These are phyloP conservation scores for Candida alai DNA, from an alignment of 805 yeast genomes.

Conservation along the genomic window DNA sequence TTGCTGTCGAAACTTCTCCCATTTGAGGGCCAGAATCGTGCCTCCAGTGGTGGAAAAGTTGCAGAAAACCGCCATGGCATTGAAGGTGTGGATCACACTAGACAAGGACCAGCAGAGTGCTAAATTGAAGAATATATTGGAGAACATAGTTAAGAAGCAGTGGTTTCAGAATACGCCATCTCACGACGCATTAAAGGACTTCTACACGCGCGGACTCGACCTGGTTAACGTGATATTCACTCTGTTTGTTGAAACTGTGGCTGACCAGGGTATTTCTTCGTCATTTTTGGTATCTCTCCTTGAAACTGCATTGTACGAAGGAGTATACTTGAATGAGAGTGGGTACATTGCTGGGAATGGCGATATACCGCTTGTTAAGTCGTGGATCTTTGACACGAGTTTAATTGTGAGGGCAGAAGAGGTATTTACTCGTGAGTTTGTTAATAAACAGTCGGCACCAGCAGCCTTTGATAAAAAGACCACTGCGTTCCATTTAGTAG, in stretches of 20 bases:
- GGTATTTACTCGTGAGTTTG: slow-evolving; percentile 28
- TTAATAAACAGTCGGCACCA: background rate
- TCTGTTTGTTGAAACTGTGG: slow-evolving; percentile 19
- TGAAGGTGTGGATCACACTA: slow-evolving; percentile 33
- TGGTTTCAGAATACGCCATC: slow-evolving; percentile 2
- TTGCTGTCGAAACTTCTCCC: slow-evolving; percentile 42
- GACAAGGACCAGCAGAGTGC: slow-evolving; percentile 9
- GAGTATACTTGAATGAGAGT: slow-evolving; percentile 38
- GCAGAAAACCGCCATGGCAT: slow-evolving; percentile 43
- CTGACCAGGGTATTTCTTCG: slow-evolving; percentile 15
- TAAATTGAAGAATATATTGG: slow-evolving; percentile 7
- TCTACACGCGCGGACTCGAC: slow-evolving; percentile 21
- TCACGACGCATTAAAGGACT: slow-evolving; percentile 21
- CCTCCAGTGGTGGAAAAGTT: slow-evolving; percentile 29
- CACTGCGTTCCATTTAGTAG: slow-evolving; percentile 17
- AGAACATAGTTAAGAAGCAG: slow-evolving; percentile 4
- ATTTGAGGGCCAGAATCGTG: slow-evolving; percentile 33
- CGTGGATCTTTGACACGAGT: slow-evolving; percentile 49
- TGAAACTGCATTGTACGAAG: slow-evolving; percentile 26
- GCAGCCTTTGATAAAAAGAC: no score
- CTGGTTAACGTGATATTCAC: slow-evolving; percentile 27
- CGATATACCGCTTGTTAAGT: slow-evolving; percentile 17
- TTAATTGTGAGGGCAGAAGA: slow-evolving; percentile 38
- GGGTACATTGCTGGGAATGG: slow-evolving; percentile 28
- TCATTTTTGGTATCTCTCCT: slow-evolving; percentile 19